Percentiles rank a stretch among this genome's conserved stretches.
phyloP scores from a whole-genome alignment of 441 rosid species.

The Bocquillonia castaneifolia region DNA sequence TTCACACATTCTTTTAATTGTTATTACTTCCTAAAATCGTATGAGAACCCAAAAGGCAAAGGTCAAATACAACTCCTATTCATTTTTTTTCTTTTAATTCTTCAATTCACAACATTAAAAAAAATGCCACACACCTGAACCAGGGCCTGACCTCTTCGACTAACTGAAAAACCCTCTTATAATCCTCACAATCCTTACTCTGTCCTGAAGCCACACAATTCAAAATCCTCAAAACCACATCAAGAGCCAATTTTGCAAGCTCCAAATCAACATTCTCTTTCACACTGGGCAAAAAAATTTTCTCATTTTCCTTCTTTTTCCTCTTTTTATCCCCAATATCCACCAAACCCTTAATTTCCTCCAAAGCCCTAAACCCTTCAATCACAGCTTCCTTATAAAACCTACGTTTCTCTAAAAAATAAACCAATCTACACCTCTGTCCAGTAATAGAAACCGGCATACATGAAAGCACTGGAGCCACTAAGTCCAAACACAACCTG shows the following conservation, averaged over 20 bases:
- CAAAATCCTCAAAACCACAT: slow-evolving; percentile 46
- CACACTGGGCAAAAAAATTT: slow-evolving; percentile 37
- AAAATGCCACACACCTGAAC: slow-evolving; percentile 44
- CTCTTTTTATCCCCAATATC: slow-evolving; percentile 16
- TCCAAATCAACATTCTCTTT: slow-evolving; percentile 41
- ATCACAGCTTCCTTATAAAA: slow-evolving; percentile 36
- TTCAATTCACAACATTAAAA: too few relatives aligned
- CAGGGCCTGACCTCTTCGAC: slow-evolving; percentile 63
- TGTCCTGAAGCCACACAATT: slow-evolving; percentile 47
- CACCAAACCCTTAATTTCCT: slow-evolving; percentile 38
- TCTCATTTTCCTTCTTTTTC: slow-evolving; percentile 7
- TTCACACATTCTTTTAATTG: background rate
- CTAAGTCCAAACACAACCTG: slow-evolving; percentile 48
- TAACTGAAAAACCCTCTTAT: slow-evolving; percentile 39
- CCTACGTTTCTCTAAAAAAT: slow-evolving; percentile 53
- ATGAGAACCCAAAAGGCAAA: too few relatives aligned
- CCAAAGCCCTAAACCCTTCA: slow-evolving; percentile 54
- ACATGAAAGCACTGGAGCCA: slow-evolving; percentile 67
- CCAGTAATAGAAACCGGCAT: slow-evolving; percentile 48
- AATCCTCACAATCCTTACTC: slow-evolving; percentile 39
- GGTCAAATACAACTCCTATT: too few relatives aligned
- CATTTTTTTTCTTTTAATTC: too few relatives aligned
- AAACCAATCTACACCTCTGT: slow-evolving; percentile 51
- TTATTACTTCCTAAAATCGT: too few relatives aligned
- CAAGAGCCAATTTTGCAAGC: slow-evolving; percentile 47